These are phyloP conservation scores for Celoporthe dispersa DNA, from an alignment of 2,329 filamentous ascomycete genomes.

Conservation along the genomic window DNA sequence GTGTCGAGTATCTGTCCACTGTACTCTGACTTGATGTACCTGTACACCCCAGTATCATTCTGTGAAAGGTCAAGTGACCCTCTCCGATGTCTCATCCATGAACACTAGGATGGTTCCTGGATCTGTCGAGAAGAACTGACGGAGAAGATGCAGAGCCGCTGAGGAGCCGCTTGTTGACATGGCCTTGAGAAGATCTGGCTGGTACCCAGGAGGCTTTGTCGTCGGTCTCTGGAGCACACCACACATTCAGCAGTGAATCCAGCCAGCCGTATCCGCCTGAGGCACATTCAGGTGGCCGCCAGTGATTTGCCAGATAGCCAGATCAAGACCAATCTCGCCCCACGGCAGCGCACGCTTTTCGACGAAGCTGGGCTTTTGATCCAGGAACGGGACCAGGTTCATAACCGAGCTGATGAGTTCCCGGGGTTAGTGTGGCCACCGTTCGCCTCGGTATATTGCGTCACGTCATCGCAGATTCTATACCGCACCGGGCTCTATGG, in stretches of 20 bases:
- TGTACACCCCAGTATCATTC: neutral
- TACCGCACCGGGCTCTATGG: neutral
- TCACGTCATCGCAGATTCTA: neutral
- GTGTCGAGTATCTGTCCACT: neutral
- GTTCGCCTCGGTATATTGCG: neutral
- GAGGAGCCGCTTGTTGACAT: no score
- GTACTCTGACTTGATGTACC: neutral
- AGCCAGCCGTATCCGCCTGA: neutral
- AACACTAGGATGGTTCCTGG: neutral
- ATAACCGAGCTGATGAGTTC: slow-evolving; percentile 1
- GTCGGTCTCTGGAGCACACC: no score
- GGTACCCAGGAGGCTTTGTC: no score
- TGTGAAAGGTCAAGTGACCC: neutral
- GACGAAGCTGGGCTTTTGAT: neutral
- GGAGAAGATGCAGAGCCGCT: neutral
- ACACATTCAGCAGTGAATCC: no score
- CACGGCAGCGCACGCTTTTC: neutral
- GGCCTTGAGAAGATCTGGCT: no score
- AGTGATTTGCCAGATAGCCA: neutral
- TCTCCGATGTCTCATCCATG: neutral
- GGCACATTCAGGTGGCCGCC: neutral
- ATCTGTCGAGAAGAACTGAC: neutral
- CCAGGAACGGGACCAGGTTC: neutral
- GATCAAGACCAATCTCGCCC: neutral
- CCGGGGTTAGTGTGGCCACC: neutral